Evolutionary conservation across 2,329 filamentous ascomycete genomes (phyloP).

Genomic region (Fusarium sp.): DNA sequence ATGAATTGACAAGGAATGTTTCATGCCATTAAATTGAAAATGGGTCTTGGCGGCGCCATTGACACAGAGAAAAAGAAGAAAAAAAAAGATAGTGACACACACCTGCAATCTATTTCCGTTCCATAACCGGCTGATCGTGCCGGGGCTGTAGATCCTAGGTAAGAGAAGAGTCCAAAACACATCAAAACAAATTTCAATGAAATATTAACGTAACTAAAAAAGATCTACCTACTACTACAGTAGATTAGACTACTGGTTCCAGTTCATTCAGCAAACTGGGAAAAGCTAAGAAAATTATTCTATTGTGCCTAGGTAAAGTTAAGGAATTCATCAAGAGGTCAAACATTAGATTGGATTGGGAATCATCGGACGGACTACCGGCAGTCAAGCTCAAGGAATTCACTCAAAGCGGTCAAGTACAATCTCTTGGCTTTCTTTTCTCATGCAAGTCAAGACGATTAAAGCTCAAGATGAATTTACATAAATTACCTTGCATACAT

Average conservation of each 20-base stretch:
- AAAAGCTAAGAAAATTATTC: no score
- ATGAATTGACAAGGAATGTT: slow-evolving; percentile 8
- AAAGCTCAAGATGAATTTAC: slow-evolving; percentile 8
- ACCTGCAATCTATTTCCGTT: slow-evolving; percentile 38
- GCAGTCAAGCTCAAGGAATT: slow-evolving; percentile 1
- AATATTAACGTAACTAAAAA: background rate
- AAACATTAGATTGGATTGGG: no score
- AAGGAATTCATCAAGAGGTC: no score
- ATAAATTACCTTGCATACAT: background rate
- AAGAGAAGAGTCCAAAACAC: background rate
- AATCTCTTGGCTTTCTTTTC: slow-evolving; percentile 6
- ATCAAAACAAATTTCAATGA: background rate
- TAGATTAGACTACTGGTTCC: background rate
- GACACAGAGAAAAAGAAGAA: background rate
- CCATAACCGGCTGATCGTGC: slow-evolving; percentile 38
- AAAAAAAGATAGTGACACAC: slow-evolving; percentile 14
- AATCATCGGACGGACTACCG: slow-evolving; percentile 2
- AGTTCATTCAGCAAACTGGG: no score
- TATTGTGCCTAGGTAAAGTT: no score
- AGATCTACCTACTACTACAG: background rate
- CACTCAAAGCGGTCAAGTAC: background rate
- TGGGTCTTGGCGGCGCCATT: slow-evolving; percentile 2
- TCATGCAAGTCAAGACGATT: background rate
- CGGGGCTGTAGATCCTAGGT: slow-evolving; percentile 5
- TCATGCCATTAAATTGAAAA: slow-evolving; percentile 28